Percentiles rank a stretch among this genome's conserved stretches.
Conservation (phyloP, 1,139 yeast species). For the Sugiyamaella neomexicana region DNA sequence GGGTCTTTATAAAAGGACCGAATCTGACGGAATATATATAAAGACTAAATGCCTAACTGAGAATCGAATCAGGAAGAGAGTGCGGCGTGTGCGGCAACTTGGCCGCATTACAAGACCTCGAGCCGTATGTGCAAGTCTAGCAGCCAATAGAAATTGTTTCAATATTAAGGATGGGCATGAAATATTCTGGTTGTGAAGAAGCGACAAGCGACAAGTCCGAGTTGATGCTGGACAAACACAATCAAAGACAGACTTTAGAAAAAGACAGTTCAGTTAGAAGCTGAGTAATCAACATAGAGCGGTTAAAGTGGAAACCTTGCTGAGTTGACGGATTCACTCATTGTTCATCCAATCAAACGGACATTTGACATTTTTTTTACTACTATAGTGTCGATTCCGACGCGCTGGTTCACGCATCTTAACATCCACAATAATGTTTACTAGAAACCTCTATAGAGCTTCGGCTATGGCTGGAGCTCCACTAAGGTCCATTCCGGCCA, state of each 20-base stretch:
- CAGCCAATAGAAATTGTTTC: conserved; percentile 3
- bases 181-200: background rate
- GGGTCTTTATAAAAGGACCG: background rate
- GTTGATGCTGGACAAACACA: background rate
- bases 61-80: background rate
- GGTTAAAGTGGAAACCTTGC: too few species aligned
- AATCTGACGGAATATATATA: background rate
- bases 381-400: background rate
- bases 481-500: background rate
- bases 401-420: background rate
- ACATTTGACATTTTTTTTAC: too few species aligned
- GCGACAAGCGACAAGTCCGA: background rate
- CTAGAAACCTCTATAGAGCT: conserved; percentile 10
- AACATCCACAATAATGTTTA: background rate
- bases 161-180: conserved; percentile 1
- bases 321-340: too few species aligned
- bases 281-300: too few species aligned
- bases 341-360: too few species aligned
- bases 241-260: too few species aligned
- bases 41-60: too few species aligned
- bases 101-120: too few species aligned
- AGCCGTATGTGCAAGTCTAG: background rate
- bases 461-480: conserved; percentile 4
- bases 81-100: background rate
- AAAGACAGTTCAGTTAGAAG: background rate